A percentile compares a stretch with the other conserved stretches of the same genome.
Conservation (phyloP, 768 basidiomycete species). For the Tylopilus intermedius region DNA sequence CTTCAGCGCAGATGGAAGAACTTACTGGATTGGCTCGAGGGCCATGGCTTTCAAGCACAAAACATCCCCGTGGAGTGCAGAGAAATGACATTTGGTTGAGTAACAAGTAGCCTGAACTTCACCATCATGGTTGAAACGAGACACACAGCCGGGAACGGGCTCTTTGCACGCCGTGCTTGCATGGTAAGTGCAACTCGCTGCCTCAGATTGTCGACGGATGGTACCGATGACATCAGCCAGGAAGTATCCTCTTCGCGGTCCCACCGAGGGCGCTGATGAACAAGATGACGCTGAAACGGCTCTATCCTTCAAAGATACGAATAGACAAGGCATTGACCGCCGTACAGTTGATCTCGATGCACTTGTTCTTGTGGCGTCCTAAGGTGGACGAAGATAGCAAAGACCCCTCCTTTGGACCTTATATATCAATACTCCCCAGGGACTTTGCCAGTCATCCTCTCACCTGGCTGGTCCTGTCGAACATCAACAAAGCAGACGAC, state of each 20-base stretch:
- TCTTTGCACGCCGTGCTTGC: slow-evolving; percentile 49
- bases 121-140: slow-evolving; percentile 2
- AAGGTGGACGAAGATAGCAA: slow-evolving; percentile 34
- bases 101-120: slow-evolving; percentile 6
- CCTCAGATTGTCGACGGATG: not conserved
- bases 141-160: slow-evolving; percentile 56
- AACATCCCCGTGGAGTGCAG: slow-evolving; percentile 49
- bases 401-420: slow-evolving; percentile 65
- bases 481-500: slow-evolving; percentile 8
- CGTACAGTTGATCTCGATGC: slow-evolving; percentile 73
- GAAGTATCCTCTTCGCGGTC: slow-evolving; percentile 58
- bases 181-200: slow-evolving; percentile 32
- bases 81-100: slow-evolving; percentile 46
- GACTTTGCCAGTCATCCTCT: slow-evolving; percentile 78
- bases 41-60: slow-evolving; percentile 43
- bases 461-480: slow-evolving; percentile 53
- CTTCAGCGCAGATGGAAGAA: slow-evolving; percentile 36
- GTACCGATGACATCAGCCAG: slow-evolving; percentile 36
- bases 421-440: slow-evolving; percentile 71
- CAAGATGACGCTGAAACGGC: slow-evolving; percentile 53
- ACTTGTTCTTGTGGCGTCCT: slow-evolving; percentile 68
- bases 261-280: slow-evolving; percentile 74
- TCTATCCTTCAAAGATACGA: slow-evolving; percentile 43
- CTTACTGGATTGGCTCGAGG: slow-evolving; percentile 50
- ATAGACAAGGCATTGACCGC: slow-evolving; percentile 43